Conservation (phyloP, 495 filamentous ascomycete species). For the Tuber microsphaerosporum region DNA sequence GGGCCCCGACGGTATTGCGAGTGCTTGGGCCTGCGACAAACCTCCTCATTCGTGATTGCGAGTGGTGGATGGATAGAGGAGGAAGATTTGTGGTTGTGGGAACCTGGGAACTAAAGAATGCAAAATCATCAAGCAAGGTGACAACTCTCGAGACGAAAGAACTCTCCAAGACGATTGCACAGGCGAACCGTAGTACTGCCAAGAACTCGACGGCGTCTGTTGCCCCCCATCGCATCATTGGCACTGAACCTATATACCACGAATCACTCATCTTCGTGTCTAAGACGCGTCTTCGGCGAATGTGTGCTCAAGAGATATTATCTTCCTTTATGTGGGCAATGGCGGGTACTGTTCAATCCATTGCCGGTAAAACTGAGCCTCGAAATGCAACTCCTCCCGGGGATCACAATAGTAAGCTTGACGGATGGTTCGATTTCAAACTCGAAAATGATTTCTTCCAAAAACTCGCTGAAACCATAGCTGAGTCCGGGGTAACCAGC, state of each 20-base stretch:
- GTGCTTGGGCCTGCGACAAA: not conserved
- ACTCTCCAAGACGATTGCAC: not conserved
- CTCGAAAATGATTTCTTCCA: slow-evolving; percentile 3
- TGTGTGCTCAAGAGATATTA: slow-evolving; percentile 31
- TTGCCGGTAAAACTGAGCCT: not conserved
- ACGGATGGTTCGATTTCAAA: not conserved
- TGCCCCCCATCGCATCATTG: not conserved
- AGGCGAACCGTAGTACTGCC: not conserved
- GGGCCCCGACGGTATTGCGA: not conserved
- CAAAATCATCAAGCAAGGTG: not conserved
- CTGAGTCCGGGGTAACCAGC: not conserved
- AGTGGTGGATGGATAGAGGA: not conserved
- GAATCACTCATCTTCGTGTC: slow-evolving; percentile 1
- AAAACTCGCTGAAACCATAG: not conserved
- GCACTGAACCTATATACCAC: not conserved
- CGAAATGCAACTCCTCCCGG: not conserved
- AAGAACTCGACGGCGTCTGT: not conserved
- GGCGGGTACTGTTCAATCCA: slow-evolving; percentile 9
- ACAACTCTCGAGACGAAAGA: not conserved
- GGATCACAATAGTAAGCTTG: not conserved
- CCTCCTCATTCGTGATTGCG: too few species aligned
- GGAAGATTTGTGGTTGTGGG: not conserved
- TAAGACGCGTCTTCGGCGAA: not conserved
- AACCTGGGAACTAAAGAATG: not conserved
- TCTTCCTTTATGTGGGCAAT: slow-evolving; percentile 31